phyloP scores from a whole-genome alignment of 441 rosid species.

The Populus hybrid region DNA sequence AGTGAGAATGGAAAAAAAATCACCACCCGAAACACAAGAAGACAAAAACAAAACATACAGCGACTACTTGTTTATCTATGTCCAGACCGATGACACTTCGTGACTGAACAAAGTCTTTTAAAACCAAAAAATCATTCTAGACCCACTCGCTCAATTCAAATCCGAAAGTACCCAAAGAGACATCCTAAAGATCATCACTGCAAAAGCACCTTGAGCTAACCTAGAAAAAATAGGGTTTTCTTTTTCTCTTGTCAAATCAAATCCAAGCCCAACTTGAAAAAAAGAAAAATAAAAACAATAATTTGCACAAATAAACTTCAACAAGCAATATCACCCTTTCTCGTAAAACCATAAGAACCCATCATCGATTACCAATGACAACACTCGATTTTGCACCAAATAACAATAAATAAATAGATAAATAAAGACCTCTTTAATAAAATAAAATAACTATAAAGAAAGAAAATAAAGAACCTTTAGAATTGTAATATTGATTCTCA shows the following conservation, averaged over 20 bases:
- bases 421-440: background rate
- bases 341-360: background rate
- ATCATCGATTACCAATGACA: background rate
- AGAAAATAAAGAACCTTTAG: constrained; percentile 55
- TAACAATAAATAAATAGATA: background rate
- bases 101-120: background rate
- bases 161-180: background rate
- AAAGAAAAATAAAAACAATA: background rate
- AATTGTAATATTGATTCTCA: constrained; percentile 93
- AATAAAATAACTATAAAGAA: background rate
- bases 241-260: background rate
- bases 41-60: background rate
- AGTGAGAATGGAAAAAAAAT: background rate
- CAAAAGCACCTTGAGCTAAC: background rate
- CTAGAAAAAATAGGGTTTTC: background rate
- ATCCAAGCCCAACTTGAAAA: background rate
- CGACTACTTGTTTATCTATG: background rate
- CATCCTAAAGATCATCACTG: background rate
- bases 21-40: background rate
- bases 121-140: background rate
- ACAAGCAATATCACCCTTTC: background rate
- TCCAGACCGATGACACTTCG: background rate
- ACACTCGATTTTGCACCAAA: background rate
- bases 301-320: background rate
- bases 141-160: background rate